These are phyloP conservation scores for Colletotrichum abscissum DNA, from an alignment of 2,329 filamentous ascomycete genomes.

Conservation along the genomic window DNA sequence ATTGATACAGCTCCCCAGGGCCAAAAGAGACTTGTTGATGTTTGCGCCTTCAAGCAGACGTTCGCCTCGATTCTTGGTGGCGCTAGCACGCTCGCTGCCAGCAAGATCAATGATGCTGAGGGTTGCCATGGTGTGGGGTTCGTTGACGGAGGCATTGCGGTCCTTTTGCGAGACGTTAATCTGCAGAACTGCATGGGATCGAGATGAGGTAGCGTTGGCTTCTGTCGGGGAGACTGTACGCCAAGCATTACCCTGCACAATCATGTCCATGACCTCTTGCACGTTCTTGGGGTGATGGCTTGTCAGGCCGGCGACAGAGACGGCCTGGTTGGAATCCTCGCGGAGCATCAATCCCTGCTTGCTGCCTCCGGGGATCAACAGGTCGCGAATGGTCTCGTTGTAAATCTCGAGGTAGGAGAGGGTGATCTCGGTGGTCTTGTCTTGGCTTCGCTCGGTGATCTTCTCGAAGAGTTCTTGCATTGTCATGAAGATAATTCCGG, in stretches of 20 bases:
- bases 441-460: constrained; percentile 85
- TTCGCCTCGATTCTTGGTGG: constrained; percentile 95
- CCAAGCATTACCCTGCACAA: constrained; percentile 92
- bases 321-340: constrained; percentile 92
- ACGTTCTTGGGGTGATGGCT: constrained; percentile 93
- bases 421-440: constrained; percentile 90
- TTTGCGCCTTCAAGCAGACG: constrained; percentile 93
- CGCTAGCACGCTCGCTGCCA: constrained; percentile 94
- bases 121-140: constrained; percentile 98
- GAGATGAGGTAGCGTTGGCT: constrained; percentile 96
- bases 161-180: constrained; percentile 97
- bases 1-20: constrained; percentile 97
- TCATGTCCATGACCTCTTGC: constrained; percentile 99
- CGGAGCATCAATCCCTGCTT: constrained; percentile 90
- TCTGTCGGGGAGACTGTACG: constrained; percentile 97
- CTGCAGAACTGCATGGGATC: constrained; percentile 96
- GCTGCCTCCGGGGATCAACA: constrained; percentile 86
- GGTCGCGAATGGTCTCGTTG: constrained; percentile 97
- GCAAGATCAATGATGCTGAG: constrained; percentile 98
- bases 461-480: constrained; percentile 99
- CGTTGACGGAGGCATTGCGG: constrained; percentile 89
- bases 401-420: constrained; percentile 98
- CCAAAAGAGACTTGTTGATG: constrained; percentile 98
- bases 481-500: constrained; percentile 97
- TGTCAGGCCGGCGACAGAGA: constrained; percentile 89